phyloP scores from a whole-genome alignment of 805 yeast genomes.

The Spathaspora boniae region DNA sequence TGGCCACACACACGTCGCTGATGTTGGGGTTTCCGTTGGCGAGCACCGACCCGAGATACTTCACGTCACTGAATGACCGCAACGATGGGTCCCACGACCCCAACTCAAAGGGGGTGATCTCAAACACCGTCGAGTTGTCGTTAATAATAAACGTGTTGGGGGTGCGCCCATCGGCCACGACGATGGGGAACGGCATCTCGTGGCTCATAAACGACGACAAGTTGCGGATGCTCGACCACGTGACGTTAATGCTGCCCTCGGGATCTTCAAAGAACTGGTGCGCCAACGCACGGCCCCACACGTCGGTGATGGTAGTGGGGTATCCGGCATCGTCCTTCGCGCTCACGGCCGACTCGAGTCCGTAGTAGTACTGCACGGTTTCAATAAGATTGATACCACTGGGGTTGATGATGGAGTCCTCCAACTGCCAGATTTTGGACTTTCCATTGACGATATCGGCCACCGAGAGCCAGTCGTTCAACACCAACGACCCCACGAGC shows the following conservation, averaged over 20 bases:
- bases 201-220: slow-evolving; percentile 25
- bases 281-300: slow-evolving; percentile 82
- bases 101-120: slow-evolving; percentile 40
- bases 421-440: slow-evolving; percentile 25
- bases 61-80: slow-evolving; percentile 34
- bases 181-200: slow-evolving; percentile 40
- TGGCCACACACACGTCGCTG: slow-evolving; percentile 26
- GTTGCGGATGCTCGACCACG: slow-evolving; percentile 34
- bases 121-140: slow-evolving; percentile 36
- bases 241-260: slow-evolving; percentile 21
- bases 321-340: slow-evolving; percentile 54
- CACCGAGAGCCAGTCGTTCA: slow-evolving; percentile 71
- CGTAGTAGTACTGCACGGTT: slow-evolving; percentile 45
- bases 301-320: slow-evolving; percentile 64
- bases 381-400: slow-evolving; percentile 42
- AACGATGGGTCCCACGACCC: slow-evolving; percentile 40
- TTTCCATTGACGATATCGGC: slow-evolving; percentile 38
- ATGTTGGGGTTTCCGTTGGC: slow-evolving; percentile 27
- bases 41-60: slow-evolving; percentile 34
- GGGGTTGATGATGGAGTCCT: slow-evolving; percentile 16
- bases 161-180: slow-evolving; percentile 33
- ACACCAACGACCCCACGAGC: slow-evolving; percentile 66
- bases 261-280: slow-evolving; percentile 83
- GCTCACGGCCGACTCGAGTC: slow-evolving; percentile 47
- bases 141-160: slow-evolving; percentile 29